Conservation (phyloP, 345 rosid species). For the Citrus mangshanensis region DNA sequence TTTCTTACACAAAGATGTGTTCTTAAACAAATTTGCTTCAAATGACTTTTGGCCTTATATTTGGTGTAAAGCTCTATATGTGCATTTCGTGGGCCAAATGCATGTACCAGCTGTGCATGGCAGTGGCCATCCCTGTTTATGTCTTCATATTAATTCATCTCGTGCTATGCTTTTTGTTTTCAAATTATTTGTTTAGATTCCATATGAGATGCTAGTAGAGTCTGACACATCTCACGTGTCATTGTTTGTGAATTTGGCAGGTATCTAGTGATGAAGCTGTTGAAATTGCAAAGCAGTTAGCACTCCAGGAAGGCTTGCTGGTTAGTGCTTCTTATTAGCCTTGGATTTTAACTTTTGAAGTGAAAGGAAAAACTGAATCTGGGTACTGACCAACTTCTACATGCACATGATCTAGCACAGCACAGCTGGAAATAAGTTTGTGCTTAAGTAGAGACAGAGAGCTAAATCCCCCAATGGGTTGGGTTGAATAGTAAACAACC, state of each 20-base stretch:
- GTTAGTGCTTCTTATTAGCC: slow-evolving; percentile 43
- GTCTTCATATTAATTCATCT: background rate
- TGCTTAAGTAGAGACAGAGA: background rate
- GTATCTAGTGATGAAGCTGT: slow-evolving; percentile 89
- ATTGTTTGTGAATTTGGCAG: slow-evolving; percentile 34
- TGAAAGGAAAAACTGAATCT: background rate
- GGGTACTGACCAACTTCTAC: background rate
- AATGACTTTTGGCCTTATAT: background rate
- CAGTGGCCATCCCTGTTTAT: background rate
- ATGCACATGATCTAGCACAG: background rate
- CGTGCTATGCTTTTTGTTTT: background rate
- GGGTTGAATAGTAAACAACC: background rate
- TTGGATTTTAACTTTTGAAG: background rate
- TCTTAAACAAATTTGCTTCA: background rate
- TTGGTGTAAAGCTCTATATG: background rate
- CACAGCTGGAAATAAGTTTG: background rate
- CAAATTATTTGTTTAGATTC: background rate
- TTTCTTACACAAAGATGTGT: background rate
- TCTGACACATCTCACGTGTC: background rate
- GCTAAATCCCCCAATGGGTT: background rate
- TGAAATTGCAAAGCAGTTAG: slow-evolving; percentile 95
- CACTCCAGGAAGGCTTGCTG: slow-evolving; percentile 94
- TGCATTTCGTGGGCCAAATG: background rate
- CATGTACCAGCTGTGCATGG: background rate
- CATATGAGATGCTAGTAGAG: background rate